Evolutionary conservation across 345 rosid species (phyloP), one percentile per base, ranked within the genome.

Genomic region (Pistacia integerrima): DNA sequence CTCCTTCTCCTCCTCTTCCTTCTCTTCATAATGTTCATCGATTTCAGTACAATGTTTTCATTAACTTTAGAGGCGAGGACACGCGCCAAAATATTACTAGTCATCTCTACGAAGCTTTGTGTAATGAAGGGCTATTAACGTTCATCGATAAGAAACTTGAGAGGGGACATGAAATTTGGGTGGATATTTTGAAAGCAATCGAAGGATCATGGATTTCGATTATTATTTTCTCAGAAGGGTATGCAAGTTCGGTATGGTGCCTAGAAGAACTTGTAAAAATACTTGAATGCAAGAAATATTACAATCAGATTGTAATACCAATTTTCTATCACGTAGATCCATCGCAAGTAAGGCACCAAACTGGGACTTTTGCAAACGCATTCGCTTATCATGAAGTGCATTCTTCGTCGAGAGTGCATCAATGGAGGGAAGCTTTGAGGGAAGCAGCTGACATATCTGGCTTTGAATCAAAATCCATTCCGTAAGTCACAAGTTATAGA

Each of bases 361-460:
- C 20, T 0, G 67, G 67, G 10, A 14, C 41, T 36, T 64, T 64
- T 36, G 67, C n/a, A 2, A 11, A 17, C 2, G 67, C 46, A 14
- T 64, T 64, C 35, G 46, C 41, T 36, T 3, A 36, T n/a, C 10
- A 14, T 14, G 38, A 33, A 17, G 17, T 33, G 13, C 10, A 14
- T 33, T 64, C 0, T 1, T 1, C 12, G 17, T 18, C 12, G 3
- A 17, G 13, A 44, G 48, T 35, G 48, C 18, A 14, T 1, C 33
- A 35, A 16, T 64, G 67, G 49, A 64, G 16, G 30, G 20, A 1
- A 14, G 67, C 67, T 35, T 36, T 64, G 67, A 33, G 1, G n/a
- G 67, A 64, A 33, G 48, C 48, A 9, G 16, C 56, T 28, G 59
- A 68, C 16, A 25, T 76, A 30, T 67, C 74, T 13, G 79, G 79